phyloP scores from a whole-genome alignment of 306 rosid genomes.

The Cyclanthera cordifolia region DNA sequence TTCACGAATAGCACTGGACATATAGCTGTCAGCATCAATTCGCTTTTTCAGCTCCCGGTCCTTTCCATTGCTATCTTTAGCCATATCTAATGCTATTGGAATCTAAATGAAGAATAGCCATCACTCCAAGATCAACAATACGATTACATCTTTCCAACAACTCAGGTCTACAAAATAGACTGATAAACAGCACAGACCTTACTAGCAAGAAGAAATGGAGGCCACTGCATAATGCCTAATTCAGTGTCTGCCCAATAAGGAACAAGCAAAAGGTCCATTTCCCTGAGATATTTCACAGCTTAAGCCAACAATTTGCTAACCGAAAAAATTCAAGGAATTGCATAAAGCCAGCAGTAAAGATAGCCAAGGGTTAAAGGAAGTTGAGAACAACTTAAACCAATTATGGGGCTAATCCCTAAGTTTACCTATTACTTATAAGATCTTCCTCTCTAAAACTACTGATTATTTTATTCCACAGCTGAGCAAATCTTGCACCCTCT shows the following conservation, averaged over 20 bases:
- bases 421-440: constrained; percentile 71
- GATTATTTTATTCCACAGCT: constrained; percentile 87
- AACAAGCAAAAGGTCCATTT: constrained; percentile 88
- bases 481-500: constrained; percentile 94
- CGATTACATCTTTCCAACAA: not conserved
- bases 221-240: constrained; percentile 82
- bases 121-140: not conserved
- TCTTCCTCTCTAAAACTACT: constrained; percentile 92
- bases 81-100: constrained; percentile 97
- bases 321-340: not conserved
- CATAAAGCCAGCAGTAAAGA: not conserved
- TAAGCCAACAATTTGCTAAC: constrained; percentile 10
- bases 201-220: constrained; percentile 98
- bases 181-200: constrained; percentile 41
- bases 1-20: constrained; percentile 90
- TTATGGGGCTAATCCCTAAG: constrained; percentile 1
- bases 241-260: constrained; percentile 96
- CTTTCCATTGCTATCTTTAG: constrained; percentile 97
- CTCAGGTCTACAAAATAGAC: constrained; percentile 11
- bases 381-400: not conserved
- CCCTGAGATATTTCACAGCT: constrained; percentile 44
- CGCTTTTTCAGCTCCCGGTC: constrained; percentile 80
- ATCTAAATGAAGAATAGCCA: constrained; percentile 32
- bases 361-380: not conserved
- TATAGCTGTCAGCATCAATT: constrained; percentile 52